Percentiles rank a stretch among this genome's conserved stretches.
phyloP scores from a whole-genome alignment of 805 yeast genomes.

The Priceomyces carsonii region DNA sequence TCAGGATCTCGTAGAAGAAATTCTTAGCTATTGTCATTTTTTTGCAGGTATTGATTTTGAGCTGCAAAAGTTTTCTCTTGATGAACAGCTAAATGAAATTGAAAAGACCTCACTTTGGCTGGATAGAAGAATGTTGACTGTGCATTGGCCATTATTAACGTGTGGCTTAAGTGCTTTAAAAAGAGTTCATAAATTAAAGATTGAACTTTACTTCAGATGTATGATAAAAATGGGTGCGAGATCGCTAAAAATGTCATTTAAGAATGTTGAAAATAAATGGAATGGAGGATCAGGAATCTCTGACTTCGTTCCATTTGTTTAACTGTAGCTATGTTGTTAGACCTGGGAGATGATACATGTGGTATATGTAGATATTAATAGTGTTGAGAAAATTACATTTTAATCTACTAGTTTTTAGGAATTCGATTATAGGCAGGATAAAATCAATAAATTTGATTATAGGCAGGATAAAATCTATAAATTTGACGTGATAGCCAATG shows the following conservation, averaged over 20 bases:
- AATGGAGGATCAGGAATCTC: conserved; percentile 2
- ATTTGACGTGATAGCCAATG: too few species aligned
- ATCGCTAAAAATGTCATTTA: conserved; percentile 14
- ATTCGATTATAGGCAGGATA: too few species aligned
- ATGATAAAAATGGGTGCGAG: conserved; percentile 13
- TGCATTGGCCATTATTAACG: conserved; percentile 14
- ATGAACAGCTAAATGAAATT: not conserved
- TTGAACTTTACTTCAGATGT: conserved; percentile 13
- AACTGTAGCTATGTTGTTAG: too few species aligned
- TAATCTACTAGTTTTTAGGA: too few species aligned
- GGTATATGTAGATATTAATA: too few species aligned
- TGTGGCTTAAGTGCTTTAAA: conserved; percentile 14
- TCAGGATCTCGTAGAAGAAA: conserved; percentile 15
- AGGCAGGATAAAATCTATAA: too few species aligned
- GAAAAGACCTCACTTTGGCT: conserved; percentile 5
- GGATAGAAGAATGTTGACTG: conserved; percentile 15
- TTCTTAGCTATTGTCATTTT: conserved; percentile 16
- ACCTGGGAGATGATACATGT: too few species aligned
- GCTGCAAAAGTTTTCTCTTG: not conserved
- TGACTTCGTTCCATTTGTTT: conserved; percentile 4
- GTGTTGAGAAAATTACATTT: too few species aligned
- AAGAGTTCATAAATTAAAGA: conserved; percentile 8
- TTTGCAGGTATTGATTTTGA: conserved; percentile 13
- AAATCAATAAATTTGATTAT: too few species aligned
- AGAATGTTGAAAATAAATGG: conserved; percentile 2